These are phyloP conservation scores for Spongospora subterranea DNA, from an alignment of 208 protist species.

Conservation along the genomic window DNA sequence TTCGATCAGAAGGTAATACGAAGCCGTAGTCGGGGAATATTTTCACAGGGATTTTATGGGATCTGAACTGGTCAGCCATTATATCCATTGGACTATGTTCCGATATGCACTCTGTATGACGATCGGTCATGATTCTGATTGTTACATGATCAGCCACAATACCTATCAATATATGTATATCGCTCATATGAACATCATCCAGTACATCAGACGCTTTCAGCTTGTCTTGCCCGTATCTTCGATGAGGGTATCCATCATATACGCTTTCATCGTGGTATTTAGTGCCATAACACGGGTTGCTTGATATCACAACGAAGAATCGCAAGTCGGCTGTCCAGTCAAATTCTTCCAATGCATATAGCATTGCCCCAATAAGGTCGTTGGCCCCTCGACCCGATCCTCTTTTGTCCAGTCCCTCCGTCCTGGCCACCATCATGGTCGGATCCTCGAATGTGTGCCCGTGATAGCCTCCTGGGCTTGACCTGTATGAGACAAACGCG, in stretches of 20 bases:
- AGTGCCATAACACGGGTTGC: neutral
- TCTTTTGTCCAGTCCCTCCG: neutral
- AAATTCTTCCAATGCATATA: constrained; percentile 17
- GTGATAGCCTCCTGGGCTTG: neutral
- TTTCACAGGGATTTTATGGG: neutral
- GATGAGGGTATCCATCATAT: neutral
- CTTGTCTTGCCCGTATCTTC: neutral
- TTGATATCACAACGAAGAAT: neutral
- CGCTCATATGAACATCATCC: neutral
- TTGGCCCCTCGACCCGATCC: neutral
- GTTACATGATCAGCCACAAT: neutral
- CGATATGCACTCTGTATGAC: constrained; percentile 18
- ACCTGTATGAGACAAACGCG: neutral
- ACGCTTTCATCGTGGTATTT: neutral
- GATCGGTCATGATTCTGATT: neutral
- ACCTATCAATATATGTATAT: constrained; percentile 21
- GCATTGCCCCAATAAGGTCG: constrained; percentile 12
- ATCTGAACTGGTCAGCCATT: neutral
- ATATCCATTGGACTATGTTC: neutral
- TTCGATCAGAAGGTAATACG: neutral
- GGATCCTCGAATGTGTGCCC: neutral
- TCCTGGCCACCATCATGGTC: neutral
- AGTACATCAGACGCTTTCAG: neutral
- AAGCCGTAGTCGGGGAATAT: constrained; percentile 46
- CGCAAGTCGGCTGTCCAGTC: constrained; percentile 31